Evolutionary conservation across 1,284 basidiomycete species (phyloP), one percentile per base, ranked within the genome.

Genomic region (Microbotryum scabiosae): DNA sequence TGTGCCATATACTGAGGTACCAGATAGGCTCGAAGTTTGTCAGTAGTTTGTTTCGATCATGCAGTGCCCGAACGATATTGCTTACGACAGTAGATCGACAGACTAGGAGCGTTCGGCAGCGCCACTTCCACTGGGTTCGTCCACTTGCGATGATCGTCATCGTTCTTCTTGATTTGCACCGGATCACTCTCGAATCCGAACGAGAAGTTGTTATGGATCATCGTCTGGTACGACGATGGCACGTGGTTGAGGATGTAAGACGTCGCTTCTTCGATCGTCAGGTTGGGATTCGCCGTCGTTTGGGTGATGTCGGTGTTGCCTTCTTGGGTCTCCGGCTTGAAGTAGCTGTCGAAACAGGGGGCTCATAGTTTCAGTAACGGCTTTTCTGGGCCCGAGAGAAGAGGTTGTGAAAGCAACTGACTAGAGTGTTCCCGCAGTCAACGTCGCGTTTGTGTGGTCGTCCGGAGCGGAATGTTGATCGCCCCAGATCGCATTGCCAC

Each of bases 121-220:
- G 84, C 82, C 23, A 87, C 81, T 76, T 98, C 94, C 7, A 97
- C 80, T 10, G 94, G 94, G 75, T 98, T 98, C n/a, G 85, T 81
- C 93, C 94, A 98, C 77, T 92, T 89, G 5, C 59, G 51, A 69
- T 73, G 73, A 53, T 73, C 73, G 25, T 67, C 63, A 62, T 76
- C 71, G 69, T 76, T 77, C 36, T 57, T 63, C 14, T 58, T 61
- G 32, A 77, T 62, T 54, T 79, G 75, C 57, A 79, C 76, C 63
- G 84, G 83, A 70, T 93, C 82, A 12, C 84, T 80, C 77, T 97
- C 93, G 52, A 97, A 86, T 0, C 91, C 93, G 75, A 85, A 86
- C n/a, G 88, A 92, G 76, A 94, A 98, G 74, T 97, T 98, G 1
- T 80, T 80, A 48, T 78, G 79, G 47, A 97, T 78, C 94, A 97